These are phyloP conservation scores for Endocalyx cinctus DNA, from an alignment of 2,329 filamentous ascomycete genomes.

Conservation along the genomic window DNA sequence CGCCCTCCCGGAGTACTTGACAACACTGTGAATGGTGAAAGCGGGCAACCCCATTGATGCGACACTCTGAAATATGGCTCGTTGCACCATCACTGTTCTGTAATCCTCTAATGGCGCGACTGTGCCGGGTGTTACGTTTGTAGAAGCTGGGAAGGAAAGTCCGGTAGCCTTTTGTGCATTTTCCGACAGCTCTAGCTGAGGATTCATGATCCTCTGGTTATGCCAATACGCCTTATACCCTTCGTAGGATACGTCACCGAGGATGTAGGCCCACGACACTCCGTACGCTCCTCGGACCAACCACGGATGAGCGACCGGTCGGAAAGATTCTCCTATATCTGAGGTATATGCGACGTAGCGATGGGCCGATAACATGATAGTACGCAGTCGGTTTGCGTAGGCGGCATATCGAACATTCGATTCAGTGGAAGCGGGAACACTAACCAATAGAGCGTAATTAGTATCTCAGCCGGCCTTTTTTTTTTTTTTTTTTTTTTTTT, in stretches of 20 bases:
- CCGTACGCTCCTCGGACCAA: slow-evolving; percentile 81
- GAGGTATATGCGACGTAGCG: slow-evolving; percentile 96
- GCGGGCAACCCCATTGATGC: slow-evolving; percentile 93
- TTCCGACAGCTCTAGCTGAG: slow-evolving; percentile 52
- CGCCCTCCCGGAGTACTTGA: slow-evolving; percentile 82
- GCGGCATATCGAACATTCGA: slow-evolving; percentile 85
- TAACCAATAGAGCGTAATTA: slow-evolving; percentile 28
- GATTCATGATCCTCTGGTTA: slow-evolving; percentile 73
- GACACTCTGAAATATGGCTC: slow-evolving; percentile 83
- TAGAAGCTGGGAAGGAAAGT: slow-evolving; percentile 29
- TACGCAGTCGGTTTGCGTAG: slow-evolving; percentile 80
- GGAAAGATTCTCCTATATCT: slow-evolving; percentile 94
- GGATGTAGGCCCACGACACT: slow-evolving; percentile 86
- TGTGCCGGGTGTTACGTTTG: slow-evolving; percentile 32
- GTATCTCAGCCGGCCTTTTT: too few relatives aligned
- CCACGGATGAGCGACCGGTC: slow-evolving; percentile 82
- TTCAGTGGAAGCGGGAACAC: slow-evolving; percentile 75
- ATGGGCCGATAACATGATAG: slow-evolving; percentile 84
- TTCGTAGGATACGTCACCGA: slow-evolving; percentile 87
- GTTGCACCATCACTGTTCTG: slow-evolving; percentile 82
- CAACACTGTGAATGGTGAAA: slow-evolving; percentile 89
- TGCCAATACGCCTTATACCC: slow-evolving; percentile 91
- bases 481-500: too few relatives aligned
- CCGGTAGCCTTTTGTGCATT: slow-evolving; percentile 46
- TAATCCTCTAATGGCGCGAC: slow-evolving; percentile 81